Percentiles rank a stretch among this genome's conserved stretches.
Conservation (phyloP, 2,329 filamentous ascomycete genomes). For the Aspergillus ochraceoroseus region DNA sequence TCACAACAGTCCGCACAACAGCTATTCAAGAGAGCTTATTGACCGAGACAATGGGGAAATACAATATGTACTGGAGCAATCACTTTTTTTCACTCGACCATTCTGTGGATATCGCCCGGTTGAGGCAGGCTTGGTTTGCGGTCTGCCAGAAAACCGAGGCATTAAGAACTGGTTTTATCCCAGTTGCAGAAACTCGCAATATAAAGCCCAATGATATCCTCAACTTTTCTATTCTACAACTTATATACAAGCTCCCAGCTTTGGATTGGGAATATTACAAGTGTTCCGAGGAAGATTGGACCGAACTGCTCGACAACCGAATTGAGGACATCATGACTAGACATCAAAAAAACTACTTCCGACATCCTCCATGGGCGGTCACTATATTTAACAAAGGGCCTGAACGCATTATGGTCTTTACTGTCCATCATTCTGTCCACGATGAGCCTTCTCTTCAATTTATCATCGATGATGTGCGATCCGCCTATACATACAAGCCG, state of each 20-base stretch:
- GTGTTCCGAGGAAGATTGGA: constrained; percentile 17
- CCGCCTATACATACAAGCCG: constrained; percentile 23
- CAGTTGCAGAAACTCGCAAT: constrained; percentile 25
- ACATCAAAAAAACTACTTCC: constrained; percentile 29
- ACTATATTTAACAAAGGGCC: constrained; percentile 29
- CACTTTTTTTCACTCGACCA: constrained; percentile 33
- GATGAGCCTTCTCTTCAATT: constrained; percentile 32
- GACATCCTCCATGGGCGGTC: constrained; percentile 37
- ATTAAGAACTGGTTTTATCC: constrained; percentile 37
- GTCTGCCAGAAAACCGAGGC: constrained; percentile 32
- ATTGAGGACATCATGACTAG: constrained; percentile 23
- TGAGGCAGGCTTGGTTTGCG: constrained; percentile 34
- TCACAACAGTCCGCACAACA: constrained; percentile 29
- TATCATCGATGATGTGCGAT: constrained; percentile 27
- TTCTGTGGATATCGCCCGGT: constrained; percentile 25
- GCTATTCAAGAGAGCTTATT: constrained; percentile 40
- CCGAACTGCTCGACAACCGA: constrained; percentile 16
- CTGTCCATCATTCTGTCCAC: constrained; percentile 34
- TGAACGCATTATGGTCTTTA: constrained; percentile 34
- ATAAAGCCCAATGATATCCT: not conserved
- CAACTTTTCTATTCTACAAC: constrained; percentile 28
- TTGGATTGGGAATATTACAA: constrained; percentile 26
- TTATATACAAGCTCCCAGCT: constrained; percentile 25
- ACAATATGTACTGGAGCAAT: constrained; percentile 40
- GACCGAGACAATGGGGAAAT: constrained; percentile 38